Percentiles rank a stretch among this genome's conserved stretches.
These are phyloP conservation scores for Aquilaria yunnanensis DNA, from an alignment of 345 rosid species.

Conservation along the genomic window DNA sequence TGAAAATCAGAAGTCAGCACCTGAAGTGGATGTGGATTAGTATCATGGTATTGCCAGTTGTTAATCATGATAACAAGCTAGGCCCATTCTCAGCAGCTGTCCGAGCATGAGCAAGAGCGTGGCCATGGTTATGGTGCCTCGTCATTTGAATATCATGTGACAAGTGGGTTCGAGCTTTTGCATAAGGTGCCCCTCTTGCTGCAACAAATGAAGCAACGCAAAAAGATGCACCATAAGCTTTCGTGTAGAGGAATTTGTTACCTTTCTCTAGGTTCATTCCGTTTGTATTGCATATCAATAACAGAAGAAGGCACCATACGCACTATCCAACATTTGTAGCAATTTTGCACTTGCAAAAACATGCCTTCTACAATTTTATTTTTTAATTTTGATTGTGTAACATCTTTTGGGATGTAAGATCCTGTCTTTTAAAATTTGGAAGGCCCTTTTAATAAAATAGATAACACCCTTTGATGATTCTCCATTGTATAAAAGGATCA, in stretches of 20 bases:
- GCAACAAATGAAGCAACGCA: slow-evolving; percentile 13
- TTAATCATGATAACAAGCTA: slow-evolving; percentile 52
- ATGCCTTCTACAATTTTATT: too few species aligned
- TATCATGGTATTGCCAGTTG: background rate
- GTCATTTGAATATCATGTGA: slow-evolving; percentile 84
- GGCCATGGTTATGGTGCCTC: slow-evolving; percentile 55
- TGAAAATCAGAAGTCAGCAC: slow-evolving; percentile 9
- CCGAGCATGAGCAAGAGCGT: slow-evolving; percentile 29
- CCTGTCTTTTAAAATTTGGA: too few species aligned
- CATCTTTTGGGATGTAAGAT: too few species aligned
- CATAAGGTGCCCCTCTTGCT: slow-evolving; percentile 98
- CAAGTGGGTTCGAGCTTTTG: slow-evolving; percentile 78
- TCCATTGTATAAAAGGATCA: too few species aligned
- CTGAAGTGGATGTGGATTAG: slow-evolving; percentile 5
- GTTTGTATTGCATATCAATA: too few species aligned
- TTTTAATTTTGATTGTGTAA: too few species aligned
- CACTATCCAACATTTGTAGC: too few species aligned
- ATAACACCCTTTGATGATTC: too few species aligned
- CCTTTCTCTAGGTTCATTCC: too few species aligned
- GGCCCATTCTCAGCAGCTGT: slow-evolving; percentile 86
- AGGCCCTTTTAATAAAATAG: too few species aligned
- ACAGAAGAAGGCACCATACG: too few species aligned
- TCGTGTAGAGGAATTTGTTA: background rate
- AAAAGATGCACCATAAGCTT: slow-evolving; percentile 7
- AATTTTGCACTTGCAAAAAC: too few species aligned